phyloP scores from a whole-genome alignment of 2,329 filamentous ascomycete species.

The Colletotrichum spinosum region DNA sequence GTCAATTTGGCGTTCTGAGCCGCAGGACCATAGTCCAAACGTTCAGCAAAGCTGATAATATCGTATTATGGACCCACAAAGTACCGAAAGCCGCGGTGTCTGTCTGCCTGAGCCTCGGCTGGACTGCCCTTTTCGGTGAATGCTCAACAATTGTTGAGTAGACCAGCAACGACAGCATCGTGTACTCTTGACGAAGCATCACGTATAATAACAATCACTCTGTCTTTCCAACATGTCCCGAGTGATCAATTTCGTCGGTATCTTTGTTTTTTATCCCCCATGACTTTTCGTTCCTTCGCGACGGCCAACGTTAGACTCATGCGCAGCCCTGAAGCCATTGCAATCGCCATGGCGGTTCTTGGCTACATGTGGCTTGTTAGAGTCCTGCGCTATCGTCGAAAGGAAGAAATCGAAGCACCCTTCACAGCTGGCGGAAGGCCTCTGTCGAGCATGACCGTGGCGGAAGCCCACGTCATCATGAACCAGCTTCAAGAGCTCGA shows the following conservation, averaged over 20 bases:
- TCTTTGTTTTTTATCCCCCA: neutral
- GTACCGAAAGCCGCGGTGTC: neutral
- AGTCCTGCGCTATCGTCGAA: conserved; percentile 11
- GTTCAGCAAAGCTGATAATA: too few species aligned
- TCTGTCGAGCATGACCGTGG: conserved; percentile 31
- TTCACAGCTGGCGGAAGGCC: conserved; percentile 4
- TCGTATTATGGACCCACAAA: neutral
- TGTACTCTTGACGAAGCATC: neutral
- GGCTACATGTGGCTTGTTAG: conserved; percentile 9
- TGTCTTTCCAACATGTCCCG: too few species aligned
- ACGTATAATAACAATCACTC: neutral
- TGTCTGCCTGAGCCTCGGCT: neutral
- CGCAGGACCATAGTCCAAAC: too few species aligned
- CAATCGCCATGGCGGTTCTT: neutral
- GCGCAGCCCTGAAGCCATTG: neutral
- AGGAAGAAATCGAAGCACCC: conserved; percentile 3
- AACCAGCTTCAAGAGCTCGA: conserved; percentile 59
- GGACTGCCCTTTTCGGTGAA: neutral
- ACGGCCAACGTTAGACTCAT: neutral
- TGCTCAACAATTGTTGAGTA: neutral
- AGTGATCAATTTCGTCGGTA: too few species aligned
- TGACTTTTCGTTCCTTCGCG: neutral
- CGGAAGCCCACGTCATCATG: conserved; percentile 50
- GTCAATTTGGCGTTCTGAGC: too few species aligned
- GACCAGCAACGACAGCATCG: neutral